Conservation (phyloP, 768 basidiomycete species). For the Agaricus sinodeliciosus region DNA sequence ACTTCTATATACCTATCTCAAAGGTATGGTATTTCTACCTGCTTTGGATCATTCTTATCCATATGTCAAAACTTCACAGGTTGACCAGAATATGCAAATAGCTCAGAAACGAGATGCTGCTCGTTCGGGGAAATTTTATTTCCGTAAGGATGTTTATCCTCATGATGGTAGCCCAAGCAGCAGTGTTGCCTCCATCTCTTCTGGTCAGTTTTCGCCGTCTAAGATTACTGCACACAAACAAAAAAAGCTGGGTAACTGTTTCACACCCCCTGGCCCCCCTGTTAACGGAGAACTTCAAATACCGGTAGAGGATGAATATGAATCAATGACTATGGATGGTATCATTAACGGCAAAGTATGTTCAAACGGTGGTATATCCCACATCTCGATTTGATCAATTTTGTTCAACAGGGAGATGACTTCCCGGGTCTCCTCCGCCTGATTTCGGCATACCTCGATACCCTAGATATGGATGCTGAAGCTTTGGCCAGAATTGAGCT, state of each 20-base stretch:
- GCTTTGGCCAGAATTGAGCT: constrained; percentile 58
- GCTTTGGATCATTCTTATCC: not conserved
- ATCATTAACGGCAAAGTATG: constrained; percentile 90
- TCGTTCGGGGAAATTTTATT: constrained; percentile 72
- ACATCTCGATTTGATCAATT: not conserved
- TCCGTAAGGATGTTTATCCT: constrained; percentile 81
- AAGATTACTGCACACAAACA: constrained; percentile 42
- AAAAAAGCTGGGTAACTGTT: constrained; percentile 68
- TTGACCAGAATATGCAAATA: constrained; percentile 92
- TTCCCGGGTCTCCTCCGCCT: constrained; percentile 83
- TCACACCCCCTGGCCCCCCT: constrained; percentile 50
- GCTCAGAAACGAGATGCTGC: constrained; percentile 84
- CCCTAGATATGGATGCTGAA: constrained; percentile 65
- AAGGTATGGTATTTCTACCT: constrained; percentile 46
- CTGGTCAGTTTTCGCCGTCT: constrained; percentile 31
- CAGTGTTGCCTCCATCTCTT: constrained; percentile 40
- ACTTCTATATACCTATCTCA: constrained; percentile 96
- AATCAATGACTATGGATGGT: constrained; percentile 87
- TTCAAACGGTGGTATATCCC: constrained; percentile 1
- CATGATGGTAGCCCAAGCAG: constrained; percentile 35
- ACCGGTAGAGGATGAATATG: constrained; percentile 77
- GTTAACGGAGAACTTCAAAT: constrained; percentile 18
- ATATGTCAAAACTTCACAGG: constrained; percentile 45
- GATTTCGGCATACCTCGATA: constrained; percentile 79
- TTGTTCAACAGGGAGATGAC: constrained; percentile 36